Evolutionary conservation across 371 early-diverging fungal species (phyloP), one percentile per base, ranked within the genome.

Genomic region (Mucor irregularis): DNA sequence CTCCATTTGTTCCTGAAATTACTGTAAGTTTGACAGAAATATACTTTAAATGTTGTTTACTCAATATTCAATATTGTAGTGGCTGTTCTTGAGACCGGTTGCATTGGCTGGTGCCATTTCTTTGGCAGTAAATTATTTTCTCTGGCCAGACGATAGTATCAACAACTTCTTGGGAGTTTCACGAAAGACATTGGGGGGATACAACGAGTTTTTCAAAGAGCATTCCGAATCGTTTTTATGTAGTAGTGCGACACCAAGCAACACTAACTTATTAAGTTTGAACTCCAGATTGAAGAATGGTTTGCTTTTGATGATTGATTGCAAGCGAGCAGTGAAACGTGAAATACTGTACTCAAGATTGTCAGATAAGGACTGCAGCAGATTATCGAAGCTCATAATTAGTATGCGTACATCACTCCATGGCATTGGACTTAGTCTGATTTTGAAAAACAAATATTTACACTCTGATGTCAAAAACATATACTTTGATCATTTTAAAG

Each of bases 131-230:
- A 59, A 73, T 39, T 61, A 62, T 22, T 22, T 73, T 8, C 47
- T 76, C 19, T 76, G 77, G 77, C 77, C 77, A 14, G 77, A 73
- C 14, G 71, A 76, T 22, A 76, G 73, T 25, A 54, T 73, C 11
- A 64, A 57, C 13, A 73, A 71, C 19, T 76, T 67, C 35, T 44
- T 73, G 45, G 39, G 25, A 2, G 50, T 71, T 6, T 57, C 71
- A 1, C 16, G 46, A 22, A 60, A 56, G n/a, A 67, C 67, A 1
- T 30, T 76, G 5, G 46, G 21, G 1, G 63, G 57, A 1, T 69
- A 59, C 24, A 71, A 73, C 45, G 5, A 35, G 0, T 69, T 73
- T 35, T 64, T 73, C 33, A 64, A 73, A 21, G 69, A 73, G 25
- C 66, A 76, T 25, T 66, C 73, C 0, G 59, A 62, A 11, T 69